Evolutionary conservation across 2,329 filamentous ascomycete genomes (phyloP), one percentile per base, ranked within the genome.

Genomic region (Whalleya microplaca): DNA sequence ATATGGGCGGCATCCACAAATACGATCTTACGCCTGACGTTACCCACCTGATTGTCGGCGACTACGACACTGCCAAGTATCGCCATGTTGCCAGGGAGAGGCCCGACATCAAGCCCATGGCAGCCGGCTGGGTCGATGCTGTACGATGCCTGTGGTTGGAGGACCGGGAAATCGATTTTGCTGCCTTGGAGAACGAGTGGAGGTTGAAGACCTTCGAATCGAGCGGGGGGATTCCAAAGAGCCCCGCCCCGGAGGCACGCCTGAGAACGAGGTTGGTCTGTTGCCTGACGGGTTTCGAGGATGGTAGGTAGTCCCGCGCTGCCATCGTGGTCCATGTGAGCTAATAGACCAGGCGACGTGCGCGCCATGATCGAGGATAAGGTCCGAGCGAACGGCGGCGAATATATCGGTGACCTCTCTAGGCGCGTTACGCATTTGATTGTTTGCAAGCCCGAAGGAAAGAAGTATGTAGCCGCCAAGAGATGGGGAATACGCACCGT

Each of bases 1-100:
- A 96, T 70, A 92, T 99, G 80, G 95, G 95, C 63, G 95, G 93
- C 48, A 75, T 84, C 58, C 90, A 96, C 80, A 92, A 90, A 67
- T 89, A 92, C 73, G 93, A 99, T 73, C 85, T 99, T 44, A 98
- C 93, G n/a, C 91, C 90, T 54, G 92, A 97, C 72, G 92, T 96
- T 46, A 98, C 95, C 4, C 95, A 99, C 77, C 86, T 99, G 45
- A 84, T 99, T 61, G 91, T 96, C 59, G 95, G 93, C 72, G 88
- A 90, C 67, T 90, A 92, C 68, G 85, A 94, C 71, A 98, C 94
- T 0, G 86, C 90, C 48, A 99, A 99, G 74, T 99, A 99, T 76
- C 89, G 88, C 73, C 96, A 96, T 79, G 94, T 98, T 68, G 95
- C 94, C 51, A 91, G 88, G 70, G 90, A 94, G 72, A 85, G 95